Base-by-base conservation (phyloP, 306 rosid genomes). In the Prunus mira region DNA sequence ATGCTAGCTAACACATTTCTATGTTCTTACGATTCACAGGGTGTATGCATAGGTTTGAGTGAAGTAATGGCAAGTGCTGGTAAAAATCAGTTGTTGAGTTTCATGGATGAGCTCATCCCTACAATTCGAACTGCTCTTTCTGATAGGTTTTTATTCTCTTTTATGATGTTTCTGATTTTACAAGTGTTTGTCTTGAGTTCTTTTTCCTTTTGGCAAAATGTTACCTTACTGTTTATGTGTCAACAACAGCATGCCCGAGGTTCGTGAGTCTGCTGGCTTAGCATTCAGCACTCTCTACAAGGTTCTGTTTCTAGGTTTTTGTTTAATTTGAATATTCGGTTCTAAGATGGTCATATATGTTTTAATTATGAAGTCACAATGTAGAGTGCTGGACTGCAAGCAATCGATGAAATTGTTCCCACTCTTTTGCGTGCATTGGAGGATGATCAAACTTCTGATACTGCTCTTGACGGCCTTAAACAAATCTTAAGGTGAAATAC, bases 381-480 rank as follows among this genome's bases (percentile, higher is more conserved):
- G 77, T 78, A 95, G 99, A 95, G 87, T 87, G 99, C 99, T 77
- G 99, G 99, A 83, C 15, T 95, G 97, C 99, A 92, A 89, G 97
- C 99, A 69, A 95, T 95, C 63, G 99, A 95, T 65, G 97, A 92
- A 82, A 92, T 95, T 74, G 93, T 95, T 84, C 99, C 99, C 9
- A 95, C 96, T 38, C 97, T 95, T 83, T 86, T 95, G 67, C 97
- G 85, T 84, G 97, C 99, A 45, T 77, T 95, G 91, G 97, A 95
- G 85, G 97, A 88, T 76, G 97, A 92, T 79, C 65, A 83, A 79
- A 90, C 96, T 74, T 95, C 97, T 73, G 97, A 92, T 65, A 95
- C 96, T 78, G 99, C 99, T 28, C 99, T 92, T 30, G 97, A 95
- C 65, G 99, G 99, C 73, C 99, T 95, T 67, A 95, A 95, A 82